phyloP scores from a whole-genome alignment of 1,284 basidiomycete genomes.

The Inonotus hispidus region DNA sequence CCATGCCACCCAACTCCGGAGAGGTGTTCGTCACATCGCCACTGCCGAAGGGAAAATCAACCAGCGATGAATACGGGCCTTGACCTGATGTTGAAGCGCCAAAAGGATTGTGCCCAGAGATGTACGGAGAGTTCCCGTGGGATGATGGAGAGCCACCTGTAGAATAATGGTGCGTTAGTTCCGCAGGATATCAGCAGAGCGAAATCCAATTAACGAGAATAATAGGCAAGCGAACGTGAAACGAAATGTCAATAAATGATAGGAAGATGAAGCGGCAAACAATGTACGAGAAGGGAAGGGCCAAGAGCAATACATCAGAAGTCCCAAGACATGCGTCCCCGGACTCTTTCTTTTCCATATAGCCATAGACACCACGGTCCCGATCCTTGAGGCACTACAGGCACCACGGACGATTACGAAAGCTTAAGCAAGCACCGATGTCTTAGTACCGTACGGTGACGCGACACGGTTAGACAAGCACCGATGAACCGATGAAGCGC shows the following conservation, averaged over 20 bases:
- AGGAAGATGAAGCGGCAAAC: not conserved
- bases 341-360: not conserved
- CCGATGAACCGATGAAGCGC: not conserved
- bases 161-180: not conserved
- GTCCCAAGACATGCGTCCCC: not conserved
- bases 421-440: not conserved
- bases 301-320: not conserved
- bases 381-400: not conserved
- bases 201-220: not conserved
- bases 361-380: not conserved
- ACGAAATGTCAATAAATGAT: not conserved
- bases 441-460: not conserved
- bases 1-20: not conserved
- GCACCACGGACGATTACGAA: not conserved
- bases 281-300: not conserved
- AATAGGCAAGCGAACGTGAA: not conserved
- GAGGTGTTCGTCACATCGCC: not conserved
- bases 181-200: not conserved
- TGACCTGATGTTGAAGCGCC: not conserved
- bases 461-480: not conserved
- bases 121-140: constrained; percentile 1
- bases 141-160: not conserved
- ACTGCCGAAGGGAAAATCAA: constrained; percentile 3
- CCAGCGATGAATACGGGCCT: not conserved
- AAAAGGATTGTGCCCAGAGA: not conserved